Conservation (phyloP, 331 rosid genomes). For the Malus hybrid region DNA sequence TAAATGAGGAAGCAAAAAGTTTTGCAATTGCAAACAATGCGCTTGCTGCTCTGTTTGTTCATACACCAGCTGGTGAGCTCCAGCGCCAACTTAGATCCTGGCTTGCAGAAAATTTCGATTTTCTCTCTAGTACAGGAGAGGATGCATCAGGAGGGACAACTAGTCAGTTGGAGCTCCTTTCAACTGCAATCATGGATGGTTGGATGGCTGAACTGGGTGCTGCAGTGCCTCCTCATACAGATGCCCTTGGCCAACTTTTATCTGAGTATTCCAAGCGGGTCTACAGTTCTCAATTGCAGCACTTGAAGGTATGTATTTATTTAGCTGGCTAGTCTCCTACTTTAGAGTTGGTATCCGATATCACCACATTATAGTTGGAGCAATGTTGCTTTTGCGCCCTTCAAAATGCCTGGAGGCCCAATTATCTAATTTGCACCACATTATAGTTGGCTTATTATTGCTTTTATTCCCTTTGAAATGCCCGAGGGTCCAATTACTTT, state of each 20-base stretch:
- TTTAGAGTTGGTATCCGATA: conserved; percentile 8
- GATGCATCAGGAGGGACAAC: conserved; percentile 76
- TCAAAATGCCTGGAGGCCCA: background rate
- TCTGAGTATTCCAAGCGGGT: conserved; percentile 86
- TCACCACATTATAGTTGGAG: conserved; percentile 2
- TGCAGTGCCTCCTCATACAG: conserved; percentile 84
- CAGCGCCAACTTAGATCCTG: conserved; percentile 97
- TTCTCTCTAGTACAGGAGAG: conserved; percentile 67
- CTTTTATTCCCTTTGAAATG: background rate
- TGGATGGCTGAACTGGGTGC: conserved; percentile 99
- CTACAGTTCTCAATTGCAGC: conserved; percentile 89
- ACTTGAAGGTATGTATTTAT: conserved; percentile 66
- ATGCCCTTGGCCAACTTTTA: conserved; percentile 94
- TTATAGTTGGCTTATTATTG: background rate
- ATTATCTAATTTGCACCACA: background rate
- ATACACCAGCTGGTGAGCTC: conserved; percentile 97
- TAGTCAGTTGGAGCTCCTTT: conserved; percentile 98
- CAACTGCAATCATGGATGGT: conserved; percentile 99
- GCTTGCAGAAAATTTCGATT: conserved; percentile 89
- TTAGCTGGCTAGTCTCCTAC: conserved; percentile 7
- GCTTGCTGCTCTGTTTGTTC: conserved; percentile 97
- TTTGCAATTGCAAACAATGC: conserved; percentile 86
- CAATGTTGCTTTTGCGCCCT: background rate
- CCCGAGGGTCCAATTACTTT: background rate
- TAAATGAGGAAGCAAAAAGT: conserved; percentile 84